A percentile compares a stretch with the other conserved stretches of the same genome.
Conservation (phyloP, 768 basidiomycete genomes). For the Leccinellum albellum region DNA sequence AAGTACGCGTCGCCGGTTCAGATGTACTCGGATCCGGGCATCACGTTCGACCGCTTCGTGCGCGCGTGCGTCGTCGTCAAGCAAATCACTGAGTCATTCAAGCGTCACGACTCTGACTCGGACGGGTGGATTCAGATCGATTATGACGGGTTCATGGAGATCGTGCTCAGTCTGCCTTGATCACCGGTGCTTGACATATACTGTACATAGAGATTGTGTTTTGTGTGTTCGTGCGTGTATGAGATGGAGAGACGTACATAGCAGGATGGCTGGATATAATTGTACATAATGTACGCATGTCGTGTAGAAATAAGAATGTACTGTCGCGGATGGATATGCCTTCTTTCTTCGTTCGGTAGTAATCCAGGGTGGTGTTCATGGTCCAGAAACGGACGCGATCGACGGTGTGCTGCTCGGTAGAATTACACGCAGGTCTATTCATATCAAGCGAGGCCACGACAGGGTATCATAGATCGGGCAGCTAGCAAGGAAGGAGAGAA, state of each 20-base stretch:
- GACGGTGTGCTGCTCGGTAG: not conserved
- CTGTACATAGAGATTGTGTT: not conserved
- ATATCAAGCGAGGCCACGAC: not conserved
- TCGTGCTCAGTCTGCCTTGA: conserved; percentile 45
- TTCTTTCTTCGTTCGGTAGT: not conserved
- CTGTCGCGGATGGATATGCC: not conserved
- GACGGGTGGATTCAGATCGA: conserved; percentile 52
- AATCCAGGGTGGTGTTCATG: not conserved
- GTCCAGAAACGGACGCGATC: not conserved
- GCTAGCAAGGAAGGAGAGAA: too few relatives aligned
- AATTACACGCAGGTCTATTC: not conserved
- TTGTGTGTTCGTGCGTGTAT: not conserved
- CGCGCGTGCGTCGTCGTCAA: conserved; percentile 81
- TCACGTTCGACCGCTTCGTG: conserved; percentile 85
- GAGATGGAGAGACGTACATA: not conserved
- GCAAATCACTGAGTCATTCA: conserved; percentile 72
- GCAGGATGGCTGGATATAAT: not conserved
- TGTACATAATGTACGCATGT: not conserved
- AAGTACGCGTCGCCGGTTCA: conserved; percentile 67
- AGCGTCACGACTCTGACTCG: conserved; percentile 57
- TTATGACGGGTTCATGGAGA: conserved; percentile 54
- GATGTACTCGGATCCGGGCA: conserved; percentile 44
- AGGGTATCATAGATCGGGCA: not conserved
- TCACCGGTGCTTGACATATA: not conserved
- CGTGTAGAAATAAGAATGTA: conserved; percentile 11